Conservation (phyloP, 352 stramenopile species). For the Globisporangium echinulatum region DNA sequence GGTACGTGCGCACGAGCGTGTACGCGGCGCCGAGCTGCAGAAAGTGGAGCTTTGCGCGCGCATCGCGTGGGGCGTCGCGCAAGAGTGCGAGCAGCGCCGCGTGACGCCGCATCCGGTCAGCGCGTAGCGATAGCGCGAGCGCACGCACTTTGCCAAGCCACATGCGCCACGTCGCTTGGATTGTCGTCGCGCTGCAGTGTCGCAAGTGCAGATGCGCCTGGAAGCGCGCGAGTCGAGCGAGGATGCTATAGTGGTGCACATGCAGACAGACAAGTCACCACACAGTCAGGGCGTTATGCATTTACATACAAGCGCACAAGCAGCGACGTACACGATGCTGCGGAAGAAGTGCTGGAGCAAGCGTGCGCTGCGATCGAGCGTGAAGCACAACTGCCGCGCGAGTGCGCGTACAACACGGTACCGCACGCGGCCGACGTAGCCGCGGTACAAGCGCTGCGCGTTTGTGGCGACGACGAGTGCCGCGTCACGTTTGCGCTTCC, state of each 20-base stretch:
- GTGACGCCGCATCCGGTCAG: conserved; percentile 29
- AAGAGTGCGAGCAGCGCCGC: conserved; percentile 24
- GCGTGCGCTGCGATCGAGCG: conserved; percentile 31
- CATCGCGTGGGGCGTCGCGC: conserved; percentile 3
- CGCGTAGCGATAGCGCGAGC: conserved; percentile 29
- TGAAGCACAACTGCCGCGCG: conserved; percentile 27
- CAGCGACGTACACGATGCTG: conserved; percentile 50
- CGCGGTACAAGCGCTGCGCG: conserved; percentile 37
- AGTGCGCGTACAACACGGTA: conserved; percentile 22
- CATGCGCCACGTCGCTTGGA: conserved; percentile 78
- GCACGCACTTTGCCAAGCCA: conserved; percentile 54
- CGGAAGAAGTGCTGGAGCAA: conserved; percentile 72
- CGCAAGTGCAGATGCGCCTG: conserved; percentile 28
- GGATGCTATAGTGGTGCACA: conserved; percentile 17
- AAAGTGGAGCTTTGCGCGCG: conserved; percentile 21
- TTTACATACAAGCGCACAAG: conserved; percentile 1
- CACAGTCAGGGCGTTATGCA: background rate
- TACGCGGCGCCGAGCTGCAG: conserved; percentile 53
- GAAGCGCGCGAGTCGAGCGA: conserved; percentile 40
- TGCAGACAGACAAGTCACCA: background rate
- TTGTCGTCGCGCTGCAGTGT: conserved; percentile 31
- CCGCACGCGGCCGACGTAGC: conserved; percentile 40
- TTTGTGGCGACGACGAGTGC: conserved; percentile 27
- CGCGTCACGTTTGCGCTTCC: conserved; percentile 56
- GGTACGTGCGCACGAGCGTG: conserved; percentile 41